phyloP scores from a whole-genome alignment of 176 grass and related monocot species.

The Secale cereale region DNA sequence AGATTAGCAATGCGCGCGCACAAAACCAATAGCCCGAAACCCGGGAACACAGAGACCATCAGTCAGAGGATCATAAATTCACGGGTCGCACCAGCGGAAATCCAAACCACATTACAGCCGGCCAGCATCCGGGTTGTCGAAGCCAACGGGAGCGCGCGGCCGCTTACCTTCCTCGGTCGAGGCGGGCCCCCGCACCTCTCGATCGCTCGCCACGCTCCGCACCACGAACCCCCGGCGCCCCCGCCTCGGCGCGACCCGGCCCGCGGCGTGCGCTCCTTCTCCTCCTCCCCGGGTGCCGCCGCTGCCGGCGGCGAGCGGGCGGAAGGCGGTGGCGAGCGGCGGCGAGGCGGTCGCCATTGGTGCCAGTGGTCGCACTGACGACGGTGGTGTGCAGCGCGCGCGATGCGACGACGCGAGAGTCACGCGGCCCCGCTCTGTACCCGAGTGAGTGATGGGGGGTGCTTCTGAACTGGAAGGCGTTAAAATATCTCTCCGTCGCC shows the following conservation, averaged over 20 bases:
- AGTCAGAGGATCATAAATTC: conserved; percentile 11
- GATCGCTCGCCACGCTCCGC: conserved; percentile 69
- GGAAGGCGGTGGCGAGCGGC: conserved; percentile 38
- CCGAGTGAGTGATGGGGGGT: conserved; percentile 9
- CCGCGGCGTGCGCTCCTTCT: neutral
- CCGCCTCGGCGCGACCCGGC: neutral
- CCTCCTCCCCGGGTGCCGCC: neutral
- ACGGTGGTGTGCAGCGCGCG: neutral
- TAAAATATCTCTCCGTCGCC: conserved; percentile 34
- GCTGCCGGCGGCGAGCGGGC: neutral
- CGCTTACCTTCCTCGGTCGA: conserved; percentile 51
- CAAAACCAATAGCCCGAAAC: neutral
- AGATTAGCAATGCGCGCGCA: neutral
- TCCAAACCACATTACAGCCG: conserved; percentile 22
- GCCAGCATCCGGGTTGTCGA: neutral
- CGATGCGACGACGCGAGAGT: neutral
- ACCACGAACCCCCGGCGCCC: conserved; percentile 8
- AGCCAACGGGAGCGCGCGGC: neutral
- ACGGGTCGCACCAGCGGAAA: neutral
- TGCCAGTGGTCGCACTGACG: neutral
- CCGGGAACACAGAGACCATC: neutral
- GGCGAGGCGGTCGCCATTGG: conserved; percentile 51
- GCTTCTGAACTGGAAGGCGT: neutral
- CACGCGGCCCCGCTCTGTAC: neutral
- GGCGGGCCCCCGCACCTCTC: conserved; percentile 38